Base-by-base conservation (phyloP, 2,329 filamentous ascomycete genomes). In the Cyphellophora attinorum region DNA sequence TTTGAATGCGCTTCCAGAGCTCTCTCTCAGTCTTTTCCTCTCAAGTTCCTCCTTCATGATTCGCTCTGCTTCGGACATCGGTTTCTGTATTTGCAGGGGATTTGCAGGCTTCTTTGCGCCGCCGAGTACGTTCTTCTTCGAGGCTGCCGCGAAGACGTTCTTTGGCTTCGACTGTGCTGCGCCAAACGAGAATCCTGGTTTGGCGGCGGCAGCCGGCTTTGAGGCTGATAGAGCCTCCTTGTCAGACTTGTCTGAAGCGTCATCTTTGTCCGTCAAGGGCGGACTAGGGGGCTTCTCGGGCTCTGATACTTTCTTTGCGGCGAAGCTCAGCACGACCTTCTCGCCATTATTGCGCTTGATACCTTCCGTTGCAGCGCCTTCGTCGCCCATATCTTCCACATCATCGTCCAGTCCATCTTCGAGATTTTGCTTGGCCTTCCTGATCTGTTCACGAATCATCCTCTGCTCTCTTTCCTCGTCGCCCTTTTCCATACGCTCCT, bases 41-140 rank as follows among this genome's bases (percentile, higher is more conserved):
- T 85, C 81, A 58, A 85, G 70, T 52, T 88, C 82, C 49, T 83
- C 80, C 57, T 81, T 84, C 86, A 93, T 94, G 51, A 91, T 93
- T 34, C 81, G 72, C 59, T 89, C 85, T 3, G 79, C 81, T 53
- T 93, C 85, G 50, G 82, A 89, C 73, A 93, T 89, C 51, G 55
- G 57, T 51, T 83, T 91, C 67, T 83, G 85, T 41, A 76, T 75
- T 36, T 59, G 54, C 13, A 57, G 53, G 3, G 73, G 60, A 8
- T 66, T 69, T 19, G 62, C 49, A 1, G 56, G 42, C 54, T 84
- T 85, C 58, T 85, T 85, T 3, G 69, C 62, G 2, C 72, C 70
- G 2, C 85, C 61, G 0, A 79, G 76, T 11, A 45, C 35, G 44
- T 88, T 89, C 62, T 85, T 88, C 54, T 74, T 77, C 16, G 59